Evolutionary conservation across 345 rosid genomes (phyloP).

Genomic region (Trapa bicornis): DNA sequence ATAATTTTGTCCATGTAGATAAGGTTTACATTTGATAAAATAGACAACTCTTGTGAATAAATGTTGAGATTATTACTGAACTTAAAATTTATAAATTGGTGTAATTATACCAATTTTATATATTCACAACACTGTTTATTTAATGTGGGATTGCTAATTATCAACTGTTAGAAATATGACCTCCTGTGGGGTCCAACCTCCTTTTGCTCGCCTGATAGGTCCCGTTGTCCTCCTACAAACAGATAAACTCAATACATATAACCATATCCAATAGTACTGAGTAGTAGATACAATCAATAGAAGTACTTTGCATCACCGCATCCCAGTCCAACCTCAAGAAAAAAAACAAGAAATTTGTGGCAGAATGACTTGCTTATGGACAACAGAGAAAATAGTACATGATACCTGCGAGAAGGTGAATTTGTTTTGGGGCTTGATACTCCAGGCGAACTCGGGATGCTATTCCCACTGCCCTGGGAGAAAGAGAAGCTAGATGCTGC

Average conservation of each 20-base stretch:
- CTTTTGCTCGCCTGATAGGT: constrained; percentile 93
- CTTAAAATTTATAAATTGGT: too few relatives aligned
- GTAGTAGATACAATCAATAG: constrained; percentile 4
- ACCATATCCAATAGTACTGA: not conserved
- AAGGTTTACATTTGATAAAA: not conserved
- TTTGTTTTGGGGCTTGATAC: constrained; percentile 54
- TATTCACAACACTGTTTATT: too few relatives aligned
- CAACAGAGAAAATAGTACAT: not conserved
- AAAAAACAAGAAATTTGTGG: too few relatives aligned
- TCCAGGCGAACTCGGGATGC: constrained; percentile 55
- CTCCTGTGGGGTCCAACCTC: constrained; percentile 98
- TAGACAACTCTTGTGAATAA: not conserved
- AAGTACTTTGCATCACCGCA: not conserved
- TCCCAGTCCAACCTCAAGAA: not conserved
- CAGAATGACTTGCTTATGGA: too few relatives aligned
- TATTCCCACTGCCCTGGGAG: constrained; percentile 66
- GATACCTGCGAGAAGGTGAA: constrained; percentile 55
- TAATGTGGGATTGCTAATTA: too few relatives aligned
- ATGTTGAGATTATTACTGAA: too few relatives aligned
- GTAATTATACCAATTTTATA: too few relatives aligned
- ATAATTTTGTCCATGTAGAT: not conserved
- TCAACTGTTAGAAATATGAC: constrained; percentile 12
- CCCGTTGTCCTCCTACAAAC: constrained; percentile 74
- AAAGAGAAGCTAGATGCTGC: constrained; percentile 63
- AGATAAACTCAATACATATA: not conserved